Base-by-base conservation (phyloP, 1,284 basidiomycete species). In the Pseudozyma hubeiensis region DNA sequence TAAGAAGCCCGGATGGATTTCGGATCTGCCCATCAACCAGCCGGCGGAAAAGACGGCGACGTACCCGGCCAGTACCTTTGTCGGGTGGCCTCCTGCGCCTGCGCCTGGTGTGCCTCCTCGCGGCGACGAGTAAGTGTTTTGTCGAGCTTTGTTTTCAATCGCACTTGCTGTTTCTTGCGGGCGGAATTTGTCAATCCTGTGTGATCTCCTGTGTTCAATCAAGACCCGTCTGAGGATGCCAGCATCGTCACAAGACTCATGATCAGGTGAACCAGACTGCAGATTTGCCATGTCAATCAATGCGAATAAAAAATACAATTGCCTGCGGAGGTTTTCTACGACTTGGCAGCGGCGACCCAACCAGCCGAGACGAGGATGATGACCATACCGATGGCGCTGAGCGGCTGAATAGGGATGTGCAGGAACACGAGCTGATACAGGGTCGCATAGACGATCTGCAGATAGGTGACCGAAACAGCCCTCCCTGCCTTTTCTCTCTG, bases 401-500 rank as follows among this genome's bases (percentile, higher is more conserved):
- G 57, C 7, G 68, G 71, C 35, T 68, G 64, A 9, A 77, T 61
- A 1, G 71, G 71, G 8, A 55, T 53, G 29, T 77, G 69, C 19
- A 79, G 56, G 50, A 79, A 65, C 5, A 72, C 49, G 11, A 77
- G 52, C 57, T 79, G 77, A 17, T 68, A 79, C 19, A 77, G 2
- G 0, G 71, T 62, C 3, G 70, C 59, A n/a, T 66, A 77, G 29
- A 77, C 62, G 33, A 73, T 70, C 49, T 79, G 77, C 4, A 71
- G 43, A 37, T 77, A 79, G 1, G 63, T 66, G n/a, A 60, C 60
- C 2, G 59, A 63, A 10, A 68, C 64, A 5, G 73, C 77, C 30
- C 75, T 43, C 5, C 72, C 77, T 10, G 77, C 77, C 39, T 71
- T 77, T 30, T 77, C 75, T 16, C 75, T 34, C 39, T 77, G 75